These are phyloP conservation scores for Schizopora paradoxa DNA, from an alignment of 1,284 basidiomycete genomes.

Conservation along the genomic window DNA sequence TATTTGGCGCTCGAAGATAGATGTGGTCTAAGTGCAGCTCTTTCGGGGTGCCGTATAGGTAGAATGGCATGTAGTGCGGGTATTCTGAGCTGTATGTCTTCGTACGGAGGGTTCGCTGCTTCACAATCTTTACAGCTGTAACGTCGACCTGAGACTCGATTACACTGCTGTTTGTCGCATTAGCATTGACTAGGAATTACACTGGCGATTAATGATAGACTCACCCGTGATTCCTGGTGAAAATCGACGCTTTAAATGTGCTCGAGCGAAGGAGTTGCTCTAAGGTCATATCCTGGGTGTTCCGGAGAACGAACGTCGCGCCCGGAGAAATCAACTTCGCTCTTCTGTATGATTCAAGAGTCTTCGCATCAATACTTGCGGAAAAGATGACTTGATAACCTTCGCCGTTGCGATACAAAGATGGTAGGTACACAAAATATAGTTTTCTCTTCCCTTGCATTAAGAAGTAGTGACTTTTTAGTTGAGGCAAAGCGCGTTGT, in stretches of 20 bases:
- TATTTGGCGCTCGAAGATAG: slow-evolving; percentile 34
- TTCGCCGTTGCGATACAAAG: slow-evolving; percentile 35
- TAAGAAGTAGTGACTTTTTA: slow-evolving; percentile 33
- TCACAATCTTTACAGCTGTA: neutral
- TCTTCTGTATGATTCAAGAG: slow-evolving; percentile 19
- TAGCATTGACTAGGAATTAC: too few species aligned
- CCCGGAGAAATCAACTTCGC: slow-evolving; percentile 22
- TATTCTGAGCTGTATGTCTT: slow-evolving; percentile 21
- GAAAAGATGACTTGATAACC: slow-evolving; percentile 37
- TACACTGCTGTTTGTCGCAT: too few species aligned
- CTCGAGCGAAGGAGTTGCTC: slow-evolving; percentile 19
- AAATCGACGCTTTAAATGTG: slow-evolving; percentile 21
- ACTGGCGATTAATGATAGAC: too few species aligned
- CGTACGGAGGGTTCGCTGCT: neutral
- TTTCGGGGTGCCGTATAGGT: slow-evolving; percentile 32
- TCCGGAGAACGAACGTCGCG: slow-evolving; percentile 22
- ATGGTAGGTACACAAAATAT: slow-evolving; percentile 33
- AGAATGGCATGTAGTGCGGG: slow-evolving; percentile 35
- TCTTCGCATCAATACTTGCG: slow-evolving; percentile 26
- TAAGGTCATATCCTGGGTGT: slow-evolving; percentile 16
- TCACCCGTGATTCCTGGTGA: too few species aligned
- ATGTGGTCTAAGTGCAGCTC: slow-evolving; percentile 37
- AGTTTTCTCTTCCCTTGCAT: slow-evolving; percentile 34
- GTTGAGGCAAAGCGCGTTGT: slow-evolving; percentile 28
- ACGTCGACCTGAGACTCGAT: too few species aligned